Evolutionary conservation across 106 monocot species (phyloP).

Genomic region (Dendrobium nobile): DNA sequence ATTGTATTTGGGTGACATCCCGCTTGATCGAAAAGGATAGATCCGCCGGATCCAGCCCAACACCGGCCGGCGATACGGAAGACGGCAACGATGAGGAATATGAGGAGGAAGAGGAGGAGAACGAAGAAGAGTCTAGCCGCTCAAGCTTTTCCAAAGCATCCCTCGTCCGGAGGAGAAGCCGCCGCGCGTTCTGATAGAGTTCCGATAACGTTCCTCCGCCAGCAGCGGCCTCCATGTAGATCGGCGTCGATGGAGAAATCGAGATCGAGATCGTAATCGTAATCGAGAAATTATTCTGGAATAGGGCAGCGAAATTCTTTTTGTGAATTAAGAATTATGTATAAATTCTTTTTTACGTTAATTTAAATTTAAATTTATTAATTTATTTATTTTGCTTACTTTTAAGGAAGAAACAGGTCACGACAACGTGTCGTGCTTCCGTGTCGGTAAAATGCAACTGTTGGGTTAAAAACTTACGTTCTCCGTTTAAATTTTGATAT

Average conservation of each 20-base stretch:
- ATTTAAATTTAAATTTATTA: no score
- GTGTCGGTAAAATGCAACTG: no score
- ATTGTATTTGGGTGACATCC: slow-evolving; percentile 77
- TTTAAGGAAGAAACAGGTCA: no score
- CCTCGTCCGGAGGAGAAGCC: slow-evolving; percentile 55
- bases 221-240: neutral
- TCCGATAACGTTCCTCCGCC: slow-evolving; percentile 68
- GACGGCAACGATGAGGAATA: slow-evolving; percentile 11
- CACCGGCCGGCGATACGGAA: neutral
- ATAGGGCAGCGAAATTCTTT: no score
- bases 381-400: no score
- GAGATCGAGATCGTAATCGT: neutral
- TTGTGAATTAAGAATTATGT: no score
- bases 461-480: no score
- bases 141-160: slow-evolving; percentile 56
- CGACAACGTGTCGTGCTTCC: no score
- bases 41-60: slow-evolving; percentile 27
- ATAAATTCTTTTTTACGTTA: no score
- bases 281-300: no score
- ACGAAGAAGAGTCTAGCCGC: slow-evolving; percentile 46
- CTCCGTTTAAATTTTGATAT: no score
- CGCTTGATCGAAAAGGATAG: slow-evolving; percentile 38
- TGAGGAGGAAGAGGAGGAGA: slow-evolving; percentile 29
- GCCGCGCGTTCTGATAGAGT: slow-evolving; percentile 65
- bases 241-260: slow-evolving; percentile 1